Base-by-base conservation (phyloP, 1,139 yeast species). In the Hemisphaericaspora xylofermentans region DNA sequence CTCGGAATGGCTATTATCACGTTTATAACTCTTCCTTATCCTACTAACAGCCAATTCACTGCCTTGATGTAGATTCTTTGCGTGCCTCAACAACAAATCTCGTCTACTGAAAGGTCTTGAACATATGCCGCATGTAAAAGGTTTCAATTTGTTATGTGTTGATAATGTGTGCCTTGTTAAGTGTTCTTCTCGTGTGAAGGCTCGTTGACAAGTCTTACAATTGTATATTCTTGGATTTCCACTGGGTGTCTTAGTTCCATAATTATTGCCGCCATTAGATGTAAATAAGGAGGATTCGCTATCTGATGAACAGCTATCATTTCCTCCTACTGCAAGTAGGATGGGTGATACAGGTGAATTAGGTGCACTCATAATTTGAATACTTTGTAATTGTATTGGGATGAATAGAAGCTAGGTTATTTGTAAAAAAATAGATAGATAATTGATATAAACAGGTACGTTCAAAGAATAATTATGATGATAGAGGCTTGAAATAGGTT, bases 51-150 rank as follows among this genome's bases (percentile, higher is more conserved):
- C 74, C 48, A 62, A 48, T 51, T 72, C 66, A 47, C 80, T 78
- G 7, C 82, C 83, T 17, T 95, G 82, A 58, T 93, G 98, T 27
- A 93, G 74, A 58, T 93, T 93, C 61, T 89, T 96, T 52, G 94
- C 96, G 66, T 93, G 98, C 43, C 98, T 76, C 43, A 93, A 71
- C 24, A 93, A 82, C 57, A 93, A 76, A 61, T 93, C 98, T 46
- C 98, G 64, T 50, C 98, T 71, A 8, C 96, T 95, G 66, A 93
- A 93, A 56, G 96, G 88, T 36, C 98, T 79, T 38, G 93, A 94
- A 61, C 98, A 93, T 17, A 93, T 93, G 1, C 96, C 95, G 65
- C 98, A 93, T 48, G 86, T 86, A 64, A 69, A 72, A 2, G 78
- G 78, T 49, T 71, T 72, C 41, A 71, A 57, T 45, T 71, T 71